Base-by-base conservation (phyloP, 768 basidiomycete species). In the Suillus brevipes region DNA sequence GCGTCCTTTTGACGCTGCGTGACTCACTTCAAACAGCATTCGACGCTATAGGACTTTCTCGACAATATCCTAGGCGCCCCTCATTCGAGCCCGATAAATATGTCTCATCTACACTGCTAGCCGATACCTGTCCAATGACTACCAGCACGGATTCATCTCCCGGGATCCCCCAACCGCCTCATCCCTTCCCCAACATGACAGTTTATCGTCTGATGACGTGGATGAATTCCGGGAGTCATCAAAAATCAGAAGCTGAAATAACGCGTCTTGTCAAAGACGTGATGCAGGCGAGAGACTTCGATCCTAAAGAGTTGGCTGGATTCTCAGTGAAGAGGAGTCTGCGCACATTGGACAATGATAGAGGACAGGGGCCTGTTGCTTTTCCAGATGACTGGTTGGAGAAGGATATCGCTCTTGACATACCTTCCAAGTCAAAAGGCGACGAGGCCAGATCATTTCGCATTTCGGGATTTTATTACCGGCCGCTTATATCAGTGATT, bases 111-210 rank as follows among this genome's bases (percentile, higher is more conserved):
- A 3, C 14, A 3, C 7, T 7, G 2, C 25, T 50, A 2, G 14
- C 50, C 2, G 28, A 7, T 8, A 28, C 50, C 14, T 50, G 25
- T 50, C 50, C 25, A 1, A 16, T 3, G 0, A 2, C 28, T 28
- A 28, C 4, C 1, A 6, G 25, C 6, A 1, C 14, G 28, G 28
- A 28, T 28, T 7, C 25, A 16, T 8, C 47, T 9, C n/a, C n/a
- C 20, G 13, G 23, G 9, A 13, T 60, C 8, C 9, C 36, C 9
- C 10, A 16, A 25, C 59, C 52, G 28, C 65, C 65, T 1, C 63
- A 42, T 47, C 62, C 57, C 0, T 66, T 56, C 56, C n/a, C 36
- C 6, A 66, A 66, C 10, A 66, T 66, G 65, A 62, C 49, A 5
- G 53, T 66, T 4, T 66, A 50, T 38, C 47, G 12, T 9, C 38